Evolutionary conservation across 73 alveolate genomes (phyloP).

Genomic region (Paramecium sonneborni): DNA sequence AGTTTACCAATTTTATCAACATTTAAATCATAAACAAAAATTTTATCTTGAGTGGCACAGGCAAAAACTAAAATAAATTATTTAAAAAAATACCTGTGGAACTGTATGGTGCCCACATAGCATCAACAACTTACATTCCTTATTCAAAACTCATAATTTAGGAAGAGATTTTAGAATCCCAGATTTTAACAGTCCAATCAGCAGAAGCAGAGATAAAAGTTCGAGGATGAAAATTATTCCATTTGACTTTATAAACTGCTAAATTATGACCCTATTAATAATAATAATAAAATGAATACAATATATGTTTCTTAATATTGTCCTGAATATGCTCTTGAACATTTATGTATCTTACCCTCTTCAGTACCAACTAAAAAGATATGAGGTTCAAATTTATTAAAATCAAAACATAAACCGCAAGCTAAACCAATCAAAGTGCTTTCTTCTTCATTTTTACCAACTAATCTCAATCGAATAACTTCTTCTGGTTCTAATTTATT

Average conservation of each 20-base stretch:
- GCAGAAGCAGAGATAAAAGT: constrained; percentile 97
- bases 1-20: neutral
- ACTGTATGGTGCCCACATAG: constrained; percentile 99
- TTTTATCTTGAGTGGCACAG: constrained; percentile 69
- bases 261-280: constrained; percentile 90
- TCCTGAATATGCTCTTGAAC: constrained; percentile 98
- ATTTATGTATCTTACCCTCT: constrained; percentile 99
- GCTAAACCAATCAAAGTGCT: constrained; percentile 94
- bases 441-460: constrained; percentile 84
- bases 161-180: constrained; percentile 95
- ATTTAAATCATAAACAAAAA: neutral
- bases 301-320: constrained; percentile 89
- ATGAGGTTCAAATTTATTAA: constrained; percentile 93
- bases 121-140: constrained; percentile 98
- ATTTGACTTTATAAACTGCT: constrained; percentile 97
- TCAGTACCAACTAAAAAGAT: constrained; percentile 99
- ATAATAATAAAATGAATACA: neutral
- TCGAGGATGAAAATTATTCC: constrained; percentile 99
- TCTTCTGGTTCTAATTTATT: constrained; percentile 73
- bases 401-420: constrained; percentile 99
- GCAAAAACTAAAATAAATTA: constrained; percentile 75
- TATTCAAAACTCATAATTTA: constrained; percentile 98
- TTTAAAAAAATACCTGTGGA: constrained; percentile 81
- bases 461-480: constrained; percentile 82
- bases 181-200: constrained; percentile 99